A percentile compares a stretch with the other conserved stretches of the same genome.
Conservation (phyloP, 768 basidiomycete genomes). For the Neoboletus magnificus region DNA sequence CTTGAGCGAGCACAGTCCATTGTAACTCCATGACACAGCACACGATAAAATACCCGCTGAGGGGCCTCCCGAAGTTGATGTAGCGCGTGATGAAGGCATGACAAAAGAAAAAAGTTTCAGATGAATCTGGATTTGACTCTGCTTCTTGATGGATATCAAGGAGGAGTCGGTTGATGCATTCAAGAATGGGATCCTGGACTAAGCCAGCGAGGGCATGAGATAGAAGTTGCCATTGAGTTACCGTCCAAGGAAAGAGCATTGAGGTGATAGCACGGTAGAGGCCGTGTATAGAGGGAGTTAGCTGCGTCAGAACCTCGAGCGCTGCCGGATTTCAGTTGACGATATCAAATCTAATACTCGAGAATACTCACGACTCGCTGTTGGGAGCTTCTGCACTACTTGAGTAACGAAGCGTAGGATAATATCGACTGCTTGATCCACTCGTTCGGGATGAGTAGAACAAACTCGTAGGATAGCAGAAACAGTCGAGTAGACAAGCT, state of each 20-base stretch:
- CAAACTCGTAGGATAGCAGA: conserved; percentile 72
- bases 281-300: conserved; percentile 81
- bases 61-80: conserved; percentile 67
- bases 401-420: conserved; percentile 59
- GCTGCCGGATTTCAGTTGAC: conserved; percentile 39
- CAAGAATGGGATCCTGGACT: conserved; percentile 64
- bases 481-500: conserved; percentile 75
- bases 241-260: conserved; percentile 70
- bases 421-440: conserved; percentile 49
- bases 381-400: conserved; percentile 54
- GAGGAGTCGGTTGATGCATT: conserved; percentile 68
- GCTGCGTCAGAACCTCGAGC: conserved; percentile 66
- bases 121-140: conserved; percentile 38
- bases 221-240: conserved; percentile 60
- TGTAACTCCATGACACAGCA: conserved; percentile 84
- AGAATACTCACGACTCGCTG: conserved; percentile 47
- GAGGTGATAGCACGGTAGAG: conserved; percentile 83
- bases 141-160: conserved; percentile 56
- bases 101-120: conserved; percentile 48
- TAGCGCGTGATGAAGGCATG: conserved; percentile 75
- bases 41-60: conserved; percentile 86
- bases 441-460: conserved; percentile 47
- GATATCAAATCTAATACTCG: not conserved
- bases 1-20: conserved; percentile 83
- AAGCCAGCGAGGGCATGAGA: conserved; percentile 52